phyloP scores from a whole-genome alignment of 306 rosid species.

The Cucurbita ficifolia region DNA sequence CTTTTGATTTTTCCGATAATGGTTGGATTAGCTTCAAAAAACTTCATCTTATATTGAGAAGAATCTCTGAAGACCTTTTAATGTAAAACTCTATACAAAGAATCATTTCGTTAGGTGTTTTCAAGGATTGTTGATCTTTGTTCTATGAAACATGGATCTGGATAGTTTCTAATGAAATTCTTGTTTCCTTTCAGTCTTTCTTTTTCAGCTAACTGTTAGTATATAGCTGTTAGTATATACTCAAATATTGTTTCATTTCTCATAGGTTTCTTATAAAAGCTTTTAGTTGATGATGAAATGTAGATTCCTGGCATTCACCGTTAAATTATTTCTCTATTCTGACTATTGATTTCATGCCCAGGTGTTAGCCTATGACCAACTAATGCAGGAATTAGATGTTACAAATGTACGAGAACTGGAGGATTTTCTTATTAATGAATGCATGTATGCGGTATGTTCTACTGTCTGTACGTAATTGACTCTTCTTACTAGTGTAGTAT shows the following conservation, averaged over 20 bases:
- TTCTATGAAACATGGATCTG: not conserved
- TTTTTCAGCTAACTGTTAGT: not conserved
- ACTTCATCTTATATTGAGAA: no score
- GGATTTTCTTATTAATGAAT: slow-evolving; percentile 90
- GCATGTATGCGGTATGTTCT: slow-evolving; percentile 88
- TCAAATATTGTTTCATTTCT: not conserved
- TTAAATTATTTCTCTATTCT: slow-evolving; percentile 1
- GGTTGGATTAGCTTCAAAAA: no score
- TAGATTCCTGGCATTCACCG: not conserved
- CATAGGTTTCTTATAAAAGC: not conserved
- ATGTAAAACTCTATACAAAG: no score
- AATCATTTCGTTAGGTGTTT: no score
- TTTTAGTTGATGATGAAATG: not conserved
- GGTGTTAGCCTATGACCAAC: slow-evolving; percentile 78
- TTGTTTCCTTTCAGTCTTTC: not conserved
- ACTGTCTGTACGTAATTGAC: slow-evolving; percentile 3
- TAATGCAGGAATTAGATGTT: slow-evolving; percentile 86
- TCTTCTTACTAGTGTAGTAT: not conserved
- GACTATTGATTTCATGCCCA: slow-evolving; percentile 12
- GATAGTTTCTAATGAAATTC: not conserved
- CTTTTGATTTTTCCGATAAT: no score
- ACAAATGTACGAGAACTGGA: slow-evolving; percentile 77
- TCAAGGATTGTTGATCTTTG: not conserved
- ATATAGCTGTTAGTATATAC: not conserved
- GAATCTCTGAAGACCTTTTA: no score